Base-by-base conservation (phyloP, 2,329 filamentous ascomycete genomes). In the Bipolaris bicolor region DNA sequence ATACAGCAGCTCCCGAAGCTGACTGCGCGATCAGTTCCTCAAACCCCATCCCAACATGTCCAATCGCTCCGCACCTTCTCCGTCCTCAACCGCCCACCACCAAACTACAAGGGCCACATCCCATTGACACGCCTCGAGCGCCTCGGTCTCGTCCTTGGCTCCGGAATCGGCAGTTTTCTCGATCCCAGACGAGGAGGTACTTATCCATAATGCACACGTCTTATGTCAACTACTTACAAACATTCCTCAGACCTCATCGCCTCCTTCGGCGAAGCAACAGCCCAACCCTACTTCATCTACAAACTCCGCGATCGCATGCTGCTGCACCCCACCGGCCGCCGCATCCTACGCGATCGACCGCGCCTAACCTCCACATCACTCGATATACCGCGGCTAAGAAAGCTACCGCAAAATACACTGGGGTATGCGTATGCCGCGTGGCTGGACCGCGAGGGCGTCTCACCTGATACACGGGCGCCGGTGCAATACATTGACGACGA, bases 261-360 rank as follows among this genome's bases (percentile, higher is more conserved):
- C 33, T 86, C 92, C 33, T 86, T 96, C n/a, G 94, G 93, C 72
- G 95, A 99, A 82, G 88, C 93, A 26, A 98, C 95, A 3, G 92
- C 93, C 20, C 92, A 93, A 9, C 95, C 95, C 11, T 97, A 92
- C 83, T 97, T 98, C 81, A 93, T 97, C 77, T 87, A 91, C 78
- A 90, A 91, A 55, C 90, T 99, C 18, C 92, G 92, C 64, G 86
- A 94, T 74, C 91, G 90, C 62, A 99, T 99, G 95, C 90, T 99
- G 52, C 81, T 86, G 26, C 82, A 88, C 63, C 83, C 91, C 1
- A 96, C 91, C 0, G 95, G 95, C 55, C 90, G 95, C 1, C 89
- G 92, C 48, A 97, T 99, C 75, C 87, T 99, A 62, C 90, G 91
- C 62, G 90, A 95, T 68, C 88, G 92, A 11, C 95, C 95, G 3